phyloP scores from a whole-genome alignment of 176 grass and related monocot species.

The Bolboschoenus planiculmis region DNA sequence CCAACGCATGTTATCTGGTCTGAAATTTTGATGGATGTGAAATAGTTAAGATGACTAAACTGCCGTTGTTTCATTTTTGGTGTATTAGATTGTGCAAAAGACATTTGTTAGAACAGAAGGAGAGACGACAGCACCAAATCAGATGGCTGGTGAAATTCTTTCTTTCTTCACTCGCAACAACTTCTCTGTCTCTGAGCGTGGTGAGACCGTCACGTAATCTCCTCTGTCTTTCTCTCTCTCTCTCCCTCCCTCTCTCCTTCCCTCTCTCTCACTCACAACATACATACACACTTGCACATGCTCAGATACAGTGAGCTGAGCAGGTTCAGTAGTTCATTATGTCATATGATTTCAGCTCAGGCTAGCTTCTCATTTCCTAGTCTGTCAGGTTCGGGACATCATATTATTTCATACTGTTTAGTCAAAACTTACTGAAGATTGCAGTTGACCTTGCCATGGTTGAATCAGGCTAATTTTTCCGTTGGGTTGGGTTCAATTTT shows the following conservation, averaged over 20 bases:
- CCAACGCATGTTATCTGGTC: background rate
- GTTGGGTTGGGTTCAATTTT: background rate
- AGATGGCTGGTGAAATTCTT: constrained; percentile 78
- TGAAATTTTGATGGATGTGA: background rate
- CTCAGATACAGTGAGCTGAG: background rate
- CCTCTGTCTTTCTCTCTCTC: constrained; percentile 5
- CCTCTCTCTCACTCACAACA: background rate
- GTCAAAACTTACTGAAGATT: background rate
- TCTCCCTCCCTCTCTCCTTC: constrained; percentile 3
- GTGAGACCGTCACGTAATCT: constrained; percentile 84
- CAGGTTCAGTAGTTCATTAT: background rate
- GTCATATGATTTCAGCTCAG: background rate
- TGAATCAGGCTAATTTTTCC: background rate
- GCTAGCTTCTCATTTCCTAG: background rate
- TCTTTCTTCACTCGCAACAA: constrained; percentile 95
- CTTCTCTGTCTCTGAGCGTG: constrained; percentile 65
- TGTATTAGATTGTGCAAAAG: constrained; percentile 80
- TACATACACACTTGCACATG: background rate
- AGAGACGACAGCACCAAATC: constrained; percentile 40
- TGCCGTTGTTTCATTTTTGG: background rate
- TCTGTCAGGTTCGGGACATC: background rate
- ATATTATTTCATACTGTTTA: background rate
- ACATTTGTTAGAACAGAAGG: constrained; percentile 63
- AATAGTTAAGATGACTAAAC: background rate
- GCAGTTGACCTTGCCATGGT: background rate